A percentile compares a stretch with the other conserved stretches of the same genome.
Conservation (phyloP, 2,329 filamentous ascomycete genomes). For the Diaporthe batatas region DNA sequence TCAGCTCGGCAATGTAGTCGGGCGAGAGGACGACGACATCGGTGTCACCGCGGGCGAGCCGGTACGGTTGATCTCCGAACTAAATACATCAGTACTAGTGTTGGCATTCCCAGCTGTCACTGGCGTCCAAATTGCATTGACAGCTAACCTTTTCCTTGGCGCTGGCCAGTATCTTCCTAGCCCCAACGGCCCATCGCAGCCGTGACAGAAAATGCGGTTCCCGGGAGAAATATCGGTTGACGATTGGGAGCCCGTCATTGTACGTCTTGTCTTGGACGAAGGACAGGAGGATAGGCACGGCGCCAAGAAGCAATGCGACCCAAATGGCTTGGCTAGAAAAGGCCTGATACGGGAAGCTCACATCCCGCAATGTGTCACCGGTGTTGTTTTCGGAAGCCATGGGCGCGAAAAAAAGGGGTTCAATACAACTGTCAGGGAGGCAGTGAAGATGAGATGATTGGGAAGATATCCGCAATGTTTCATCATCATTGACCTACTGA, state of each 20-base stretch:
- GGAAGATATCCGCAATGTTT: too few species aligned
- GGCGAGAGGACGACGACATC: conserved; percentile 1
- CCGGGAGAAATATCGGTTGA: conserved; percentile 4
- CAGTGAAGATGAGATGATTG: too few species aligned
- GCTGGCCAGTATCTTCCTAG: background rate
- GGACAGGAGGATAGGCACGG: background rate
- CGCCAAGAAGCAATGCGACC: background rate
- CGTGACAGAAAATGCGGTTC: background rate
- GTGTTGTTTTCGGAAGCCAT: background rate
- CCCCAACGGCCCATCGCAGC: background rate
- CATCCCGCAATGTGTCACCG: background rate
- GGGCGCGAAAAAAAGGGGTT: background rate
- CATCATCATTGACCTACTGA: too few species aligned
- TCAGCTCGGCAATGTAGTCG: background rate
- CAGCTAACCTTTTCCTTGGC: background rate
- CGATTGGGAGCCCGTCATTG: background rate
- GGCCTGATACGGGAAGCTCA: background rate
- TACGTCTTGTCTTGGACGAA: background rate
- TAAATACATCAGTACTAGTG: background rate
- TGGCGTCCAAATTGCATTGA: background rate
- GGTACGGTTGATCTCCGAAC: background rate
- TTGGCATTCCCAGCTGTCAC: background rate
- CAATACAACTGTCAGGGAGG: background rate
- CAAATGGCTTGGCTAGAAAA: background rate
- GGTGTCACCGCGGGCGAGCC: background rate